Evolutionary conservation across 768 basidiomycete species (phyloP), one percentile per base, ranked within the genome.

Genomic region (Termitomyces sp.): DNA sequence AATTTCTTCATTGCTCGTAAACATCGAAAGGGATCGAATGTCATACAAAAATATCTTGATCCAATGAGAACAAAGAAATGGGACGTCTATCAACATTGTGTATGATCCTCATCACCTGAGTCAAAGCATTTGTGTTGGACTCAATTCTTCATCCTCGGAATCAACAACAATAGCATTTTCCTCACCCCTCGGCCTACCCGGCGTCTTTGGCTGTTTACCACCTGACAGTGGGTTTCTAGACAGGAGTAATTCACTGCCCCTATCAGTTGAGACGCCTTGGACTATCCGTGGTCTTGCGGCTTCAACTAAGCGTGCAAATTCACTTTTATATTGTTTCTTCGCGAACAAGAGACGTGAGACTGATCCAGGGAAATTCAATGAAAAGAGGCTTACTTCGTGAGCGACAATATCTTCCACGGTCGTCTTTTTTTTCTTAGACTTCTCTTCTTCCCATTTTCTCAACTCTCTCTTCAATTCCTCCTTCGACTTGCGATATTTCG

Each of bases 391-490:
- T 60, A 81, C 80, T 63, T 77, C 67, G 63, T 83, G 66, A 21
- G 68, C 67, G 17, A 58, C 64, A 23, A 68, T 59, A 60, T 78
- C 74, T 3, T 77, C 73, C 4, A 79, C 73, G 17, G 66, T 55
- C 44, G 66, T 68, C 47, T 73, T 74, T 61, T 76, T 80, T 51
- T 69, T 74, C 54, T 68, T 73, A 54, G 75, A 61, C 55, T 68
- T 72, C 30, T 75, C 75, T 25, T 78, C 80, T 60, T 88, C 87
- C 84, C 83, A 85, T 61, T 68, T 70, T 60, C 73, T 78, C 64
- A 89, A 64, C 34, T 87, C 85, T 41, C 63, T 64, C 41, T 76
- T 74, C 14, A 89, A 74, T 35, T 79, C 78, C 1, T 66, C 58
- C 54, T 73, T 66, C 17, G 72, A 73, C 64, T 79, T 81, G 28